Evolutionary conservation across 257 asterid genomes (phyloP), one percentile per base, ranked within the genome.

Genomic region (Parsonsia alboflavescens): DNA sequence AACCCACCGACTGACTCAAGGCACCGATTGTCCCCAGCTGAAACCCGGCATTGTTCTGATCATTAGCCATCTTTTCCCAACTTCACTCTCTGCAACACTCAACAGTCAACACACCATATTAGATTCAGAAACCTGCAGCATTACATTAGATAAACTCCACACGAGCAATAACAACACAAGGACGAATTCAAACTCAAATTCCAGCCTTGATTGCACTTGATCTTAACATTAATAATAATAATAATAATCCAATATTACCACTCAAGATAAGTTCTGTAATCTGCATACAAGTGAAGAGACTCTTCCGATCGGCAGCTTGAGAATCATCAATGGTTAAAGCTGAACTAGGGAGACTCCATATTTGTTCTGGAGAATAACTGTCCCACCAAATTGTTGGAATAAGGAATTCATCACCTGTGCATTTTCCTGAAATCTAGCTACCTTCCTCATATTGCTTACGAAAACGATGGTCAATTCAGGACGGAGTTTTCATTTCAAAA

Each of bases 21-120:
- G 96, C 96, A 62, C 97, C 96, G 7, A 90, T 67, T 62, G 96
- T 92, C 70, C 97, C 96, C 68, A 92, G 64, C 84, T 88, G 92
- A 83, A 88, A 85, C 63, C 92, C n/a, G n/a, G n/a, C 79, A 75
- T 84, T 86, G 76, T 59, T 79, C 62, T n/a, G n/a, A n/a, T n/a
- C n/a, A n/a, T 90, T 96, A 80, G 82, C 80, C 96, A 90, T 90
- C 85, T n/a, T 79, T 53, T 83, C 45, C 73, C 46, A 53, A 77
- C 72, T 58, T 58, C 69, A 50, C 63, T 26, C 75, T 80, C 74
- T 68, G 75, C 28, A 71, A 63, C 44, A 26, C 17, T n/a, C n/a
- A n/a, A n/a, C n/a, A n/a, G n/a, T 71, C 72, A 77, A 36, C 44
- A 64, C 49, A 19, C 46, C 17, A 72, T 71, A 3, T 78, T 79